phyloP scores from a whole-genome alignment of 2,329 filamentous ascomycete species.

The Neophaeococcomyces mojaviensis region DNA sequence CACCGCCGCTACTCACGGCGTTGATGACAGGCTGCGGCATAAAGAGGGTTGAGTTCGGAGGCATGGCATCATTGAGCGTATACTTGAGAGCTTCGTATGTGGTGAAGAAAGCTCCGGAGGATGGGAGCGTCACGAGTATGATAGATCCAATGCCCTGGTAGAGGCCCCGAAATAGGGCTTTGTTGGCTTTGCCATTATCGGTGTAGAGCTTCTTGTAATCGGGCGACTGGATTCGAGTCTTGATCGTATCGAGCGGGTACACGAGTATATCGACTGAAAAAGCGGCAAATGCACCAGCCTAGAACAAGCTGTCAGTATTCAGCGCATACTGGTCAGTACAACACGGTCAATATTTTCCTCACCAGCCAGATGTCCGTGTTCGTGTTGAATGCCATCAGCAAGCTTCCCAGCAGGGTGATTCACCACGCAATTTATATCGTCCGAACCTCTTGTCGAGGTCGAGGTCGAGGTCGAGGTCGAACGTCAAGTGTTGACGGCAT shows the following conservation, averaged over 20 bases:
- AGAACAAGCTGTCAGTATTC: constrained; percentile 5
- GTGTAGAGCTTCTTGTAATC: constrained; percentile 63
- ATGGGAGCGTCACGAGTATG: constrained; percentile 80
- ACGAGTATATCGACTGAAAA: constrained; percentile 79
- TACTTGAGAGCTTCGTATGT: constrained; percentile 75
- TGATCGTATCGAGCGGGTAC: constrained; percentile 83
- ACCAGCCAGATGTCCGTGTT: constrained; percentile 53
- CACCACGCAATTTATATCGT: background rate
- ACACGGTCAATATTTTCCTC: constrained; percentile 25
- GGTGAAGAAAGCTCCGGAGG: constrained; percentile 81
- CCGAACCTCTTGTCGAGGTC: background rate
- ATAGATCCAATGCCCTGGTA: constrained; percentile 86
- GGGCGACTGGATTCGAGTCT: constrained; percentile 74
- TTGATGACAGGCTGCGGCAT: constrained; percentile 65
- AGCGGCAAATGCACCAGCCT: constrained; percentile 80
- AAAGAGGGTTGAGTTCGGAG: constrained; percentile 34
- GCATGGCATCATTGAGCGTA: constrained; percentile 47
- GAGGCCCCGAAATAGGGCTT: constrained; percentile 60
- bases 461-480: too few species aligned
- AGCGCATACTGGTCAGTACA: background rate
- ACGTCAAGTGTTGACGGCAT: background rate
- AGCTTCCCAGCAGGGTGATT: background rate
- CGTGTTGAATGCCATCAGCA: constrained; percentile 41
- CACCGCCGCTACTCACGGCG: constrained; percentile 63
- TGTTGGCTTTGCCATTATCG: constrained; percentile 30